Base-by-base conservation (phyloP, 306 rosid genomes). In the Hippophae gyantsensis region DNA sequence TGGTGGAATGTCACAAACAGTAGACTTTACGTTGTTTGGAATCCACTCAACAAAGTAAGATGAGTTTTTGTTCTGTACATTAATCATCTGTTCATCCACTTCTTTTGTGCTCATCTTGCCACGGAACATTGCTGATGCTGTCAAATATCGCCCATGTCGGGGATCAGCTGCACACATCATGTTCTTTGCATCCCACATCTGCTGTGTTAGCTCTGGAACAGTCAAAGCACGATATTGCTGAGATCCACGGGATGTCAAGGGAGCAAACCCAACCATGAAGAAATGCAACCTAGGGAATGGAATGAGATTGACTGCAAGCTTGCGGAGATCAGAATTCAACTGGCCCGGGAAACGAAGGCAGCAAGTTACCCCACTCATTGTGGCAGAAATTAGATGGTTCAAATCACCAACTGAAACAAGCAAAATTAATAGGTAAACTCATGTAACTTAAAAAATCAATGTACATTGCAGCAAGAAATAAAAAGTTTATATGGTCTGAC, bases 161-260 rank as follows among this genome's bases (percentile, higher is more conserved):
- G 89, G 89, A 79, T 82, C 89, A 52, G 89, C 89, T 5, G 89
- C 89, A 57, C 89, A 82, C 89, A 82, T 82, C 89, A 82, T 82
- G 62, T 82, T 82, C 66, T 82, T 82, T 26, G 89, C 76, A 71
- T 82, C 89, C 89, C 89, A 82, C 89, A 82, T 82, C 56, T 82
- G 89, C 66, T 82, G 89, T 9, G 89, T 82, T 65, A 82, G 79
- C 67, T 82, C 89, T 0, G 89, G 89, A 53, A 82, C 89, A 3
- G 89, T 82, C 9, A 82, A 77, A 41, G 85, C 89, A 12, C 89
- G 72, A 70, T 82, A 82, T 59, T 82, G 85, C 75, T 82, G 89
- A 41, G 89, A 82, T 32, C 89, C 89, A 9, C 89, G 82, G 40
- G 89, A 82, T 52, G 89, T 82, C 25, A 82, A 85, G 3, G 89